Percentiles rank a stretch among this genome's conserved stretches.
Evolutionary conservation across 2,329 filamentous ascomycete genomes (phyloP).

Genomic region (Sphaceloma murrayae): DNA sequence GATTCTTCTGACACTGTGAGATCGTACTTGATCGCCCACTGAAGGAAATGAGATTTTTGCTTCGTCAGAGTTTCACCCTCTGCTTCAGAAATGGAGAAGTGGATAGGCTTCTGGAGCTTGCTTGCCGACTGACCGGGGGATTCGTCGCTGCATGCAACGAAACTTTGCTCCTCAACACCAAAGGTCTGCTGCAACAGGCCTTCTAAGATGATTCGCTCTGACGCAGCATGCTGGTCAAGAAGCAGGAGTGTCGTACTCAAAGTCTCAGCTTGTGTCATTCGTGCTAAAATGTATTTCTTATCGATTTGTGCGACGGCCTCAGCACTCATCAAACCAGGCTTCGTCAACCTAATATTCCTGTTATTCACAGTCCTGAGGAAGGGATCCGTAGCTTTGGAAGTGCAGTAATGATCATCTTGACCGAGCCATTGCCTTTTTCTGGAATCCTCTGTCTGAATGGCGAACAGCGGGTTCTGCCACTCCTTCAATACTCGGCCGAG

Average conservation of each 20-base stretch:
- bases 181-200: constrained; percentile 47
- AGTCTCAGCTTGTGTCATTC: not conserved
- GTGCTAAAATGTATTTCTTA: constrained; percentile 71
- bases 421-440: too few relatives aligned
- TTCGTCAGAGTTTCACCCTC: constrained; percentile 53
- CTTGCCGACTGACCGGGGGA: too few relatives aligned
- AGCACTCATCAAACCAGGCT: constrained; percentile 49
- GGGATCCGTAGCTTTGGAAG: too few relatives aligned
- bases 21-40: constrained; percentile 68
- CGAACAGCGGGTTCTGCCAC: constrained; percentile 73
- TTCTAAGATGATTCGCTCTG: constrained; percentile 78
- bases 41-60: constrained; percentile 48
- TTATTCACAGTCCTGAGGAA: too few relatives aligned
- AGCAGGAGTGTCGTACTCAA: constrained; percentile 48
- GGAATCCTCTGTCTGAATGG: constrained; percentile 35
- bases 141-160: too few relatives aligned
- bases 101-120: constrained; percentile 46
- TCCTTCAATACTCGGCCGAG: constrained; percentile 49
- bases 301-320: constrained; percentile 75
- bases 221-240: constrained; percentile 89
- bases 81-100: constrained; percentile 53
- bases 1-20: too few relatives aligned
- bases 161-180: too few relatives aligned
- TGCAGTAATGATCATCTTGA: too few relatives aligned
- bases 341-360: constrained; percentile 52